Base-by-base conservation (phyloP, 495 filamentous ascomycete genomes). In the Penicillium verhagenii region DNA sequence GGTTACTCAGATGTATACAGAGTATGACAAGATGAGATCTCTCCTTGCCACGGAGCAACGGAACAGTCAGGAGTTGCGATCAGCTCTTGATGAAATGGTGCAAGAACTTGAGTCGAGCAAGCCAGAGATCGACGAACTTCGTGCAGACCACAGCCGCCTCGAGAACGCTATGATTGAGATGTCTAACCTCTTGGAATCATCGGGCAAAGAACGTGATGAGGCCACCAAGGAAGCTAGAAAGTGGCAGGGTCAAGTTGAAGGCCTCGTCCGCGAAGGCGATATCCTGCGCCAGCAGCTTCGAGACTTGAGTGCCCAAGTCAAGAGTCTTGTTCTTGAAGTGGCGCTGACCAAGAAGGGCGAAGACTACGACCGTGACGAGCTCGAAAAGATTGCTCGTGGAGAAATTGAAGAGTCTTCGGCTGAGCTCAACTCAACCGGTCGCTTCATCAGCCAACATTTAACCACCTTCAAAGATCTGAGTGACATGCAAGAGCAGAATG, bases 401-500 rank as follows among this genome's bases (percentile, higher is more conserved):
- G 79, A 85, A 40, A 75, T 77, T 1, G 74, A 89, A 14, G 86
- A 91, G 26, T 71, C 73, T 2, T 57, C 67, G 13, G 72, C 71
- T 8, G 88, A 87, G 50, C 74, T 89, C 38, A 87, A 83, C 13
- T 85, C 90, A 51, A 96, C 92, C 10, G 88, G 90, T 55, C 86
- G 84, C 24, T 87, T 94, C 71, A 97, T 99, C 59, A 92, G 87
- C 56, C 79, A 90, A 53, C 85, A 88, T 28, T 76, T 97, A 3
- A 86, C 87, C 5, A 83, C 87, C 1, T 97, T 94, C 83, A 89
- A 86, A 51, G 83, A 89, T 60, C 82, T 96, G 39, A 80, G 79
- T 42, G 89, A 97, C 47, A 80, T 99, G 21, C 92, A 97, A 60
- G 85, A 89, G 45, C 88, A 96, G 73, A 97, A 99, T 57, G 74